Evolutionary conservation across 441 rosid species (phyloP), one percentile per base, ranked within the genome.

Genomic region (Pelargonium cotyledonis): DNA sequence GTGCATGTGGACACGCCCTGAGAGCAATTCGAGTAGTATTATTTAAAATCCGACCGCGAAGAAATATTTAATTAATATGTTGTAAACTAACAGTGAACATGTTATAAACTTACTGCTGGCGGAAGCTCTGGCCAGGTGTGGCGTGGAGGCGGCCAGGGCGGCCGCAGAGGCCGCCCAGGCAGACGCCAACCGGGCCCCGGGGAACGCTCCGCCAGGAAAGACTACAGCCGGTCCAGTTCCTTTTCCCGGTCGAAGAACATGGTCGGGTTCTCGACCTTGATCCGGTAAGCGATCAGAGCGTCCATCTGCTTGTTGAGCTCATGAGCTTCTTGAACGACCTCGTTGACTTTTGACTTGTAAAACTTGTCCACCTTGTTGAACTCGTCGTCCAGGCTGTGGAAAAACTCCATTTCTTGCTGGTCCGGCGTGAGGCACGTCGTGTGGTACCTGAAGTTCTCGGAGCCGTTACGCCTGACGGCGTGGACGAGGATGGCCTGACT

Each of bases 281-380:
- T 14, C 57, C 57, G 14, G 16, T 12, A 49, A 14, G 57, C 57
- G 16, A 49, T 49, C 5, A 49, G 57, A 49, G 57, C 57, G 16
- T 49, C 57, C 57, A 49, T 49, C 16, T 49, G 57, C 16, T 49
- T 49, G 57, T 49, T 49, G 57, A 49, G 57, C 57, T 49, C 57
- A 3, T n/a, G 1, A 12, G 57, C 57, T 6, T 49, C 57, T 16
- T 2, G 3, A 16, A 49, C 57, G 4, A 49, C 57, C 57, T 49
- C 57, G 6, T 49, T 16, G 16, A 49, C 57, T 16, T 49, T 49
- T 15, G 57, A 49, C 57, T 6, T 12, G n/a, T 49, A 49, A 49
- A 49, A 49, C 57, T n/a, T 49, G 57, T 49, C 57, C 57, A 49
- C 57, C 57, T 49, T 49, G 8, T 49, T n/a, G 16, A 49, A 49